Percentiles rank a stretch among this genome's conserved stretches.
Conservation (phyloP, 2,329 filamentous ascomycete species). For the Rutstroemia sp. region DNA sequence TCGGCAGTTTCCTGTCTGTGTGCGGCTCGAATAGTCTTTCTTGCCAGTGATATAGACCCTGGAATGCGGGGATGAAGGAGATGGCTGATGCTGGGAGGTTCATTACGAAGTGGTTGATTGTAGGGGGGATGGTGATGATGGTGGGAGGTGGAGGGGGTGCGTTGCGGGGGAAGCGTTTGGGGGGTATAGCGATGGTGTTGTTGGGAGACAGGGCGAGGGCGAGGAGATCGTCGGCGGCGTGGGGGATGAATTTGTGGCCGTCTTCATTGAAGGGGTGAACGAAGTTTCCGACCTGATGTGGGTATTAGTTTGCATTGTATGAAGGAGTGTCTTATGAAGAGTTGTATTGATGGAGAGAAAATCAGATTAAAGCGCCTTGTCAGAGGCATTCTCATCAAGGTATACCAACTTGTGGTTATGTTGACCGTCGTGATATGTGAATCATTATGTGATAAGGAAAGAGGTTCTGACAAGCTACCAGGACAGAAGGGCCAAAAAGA, state of each 20-base stretch:
- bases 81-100: slow-evolving; percentile 89
- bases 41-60: slow-evolving; percentile 70
- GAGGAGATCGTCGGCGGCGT: slow-evolving; percentile 55
- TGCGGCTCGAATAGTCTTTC: slow-evolving; percentile 57
- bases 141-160: slow-evolving; percentile 30
- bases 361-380: slow-evolving; percentile 16
- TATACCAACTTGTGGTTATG: slow-evolving; percentile 14
- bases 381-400: slow-evolving; percentile 15
- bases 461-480: not conserved
- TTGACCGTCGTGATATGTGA: slow-evolving; percentile 20
- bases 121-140: slow-evolving; percentile 54
- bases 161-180: slow-evolving; percentile 29
- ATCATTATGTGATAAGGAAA: slow-evolving; percentile 12
- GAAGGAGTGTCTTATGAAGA: not conserved
- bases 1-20: slow-evolving; percentile 57
- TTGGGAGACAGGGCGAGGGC: slow-evolving; percentile 42
- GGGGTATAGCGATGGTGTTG: slow-evolving; percentile 44
- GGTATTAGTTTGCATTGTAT: slow-evolving; percentile 1
- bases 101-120: slow-evolving; percentile 94
- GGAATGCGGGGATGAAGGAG: slow-evolving; percentile 69
- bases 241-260: slow-evolving; percentile 71
- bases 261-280: slow-evolving; percentile 78
- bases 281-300: slow-evolving; percentile 50
- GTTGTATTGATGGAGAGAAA: not conserved
- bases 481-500: not conserved